Percentiles rank a stretch among this genome's conserved stretches.
Evolutionary conservation across 768 basidiomycete species (phyloP).

Genomic region (Mrakia hoshinonis): DNA sequence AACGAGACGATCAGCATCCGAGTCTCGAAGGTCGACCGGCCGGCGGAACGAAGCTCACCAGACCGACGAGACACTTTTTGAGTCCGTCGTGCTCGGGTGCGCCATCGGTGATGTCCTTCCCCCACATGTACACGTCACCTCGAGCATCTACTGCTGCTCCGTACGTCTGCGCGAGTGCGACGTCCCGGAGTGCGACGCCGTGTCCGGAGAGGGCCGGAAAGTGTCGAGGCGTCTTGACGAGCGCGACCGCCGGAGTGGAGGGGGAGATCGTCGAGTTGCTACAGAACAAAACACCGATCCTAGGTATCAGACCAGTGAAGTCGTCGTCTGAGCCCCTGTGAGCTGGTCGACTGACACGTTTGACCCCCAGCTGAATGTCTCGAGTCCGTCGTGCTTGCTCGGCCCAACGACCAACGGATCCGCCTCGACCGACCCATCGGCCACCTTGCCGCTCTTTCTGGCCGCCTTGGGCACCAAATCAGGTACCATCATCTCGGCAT

Average conservation of each 20-base stretch:
- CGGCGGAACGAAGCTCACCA: background rate
- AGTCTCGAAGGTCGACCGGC: background rate
- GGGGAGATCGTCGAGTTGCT: background rate
- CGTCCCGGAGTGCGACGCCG: conserved; percentile 22
- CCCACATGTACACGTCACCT: conserved; percentile 29
- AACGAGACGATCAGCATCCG: background rate
- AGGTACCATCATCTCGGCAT: background rate
- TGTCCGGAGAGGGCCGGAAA: conserved; percentile 20
- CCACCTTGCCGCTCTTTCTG: background rate
- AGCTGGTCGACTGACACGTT: background rate
- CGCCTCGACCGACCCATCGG: background rate
- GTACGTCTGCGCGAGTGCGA: conserved; percentile 15
- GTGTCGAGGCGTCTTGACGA: conserved; percentile 14
- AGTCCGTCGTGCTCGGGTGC: conserved; percentile 9
- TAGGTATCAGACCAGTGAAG: too few relatives aligned
- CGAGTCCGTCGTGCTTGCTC: conserved; percentile 13
- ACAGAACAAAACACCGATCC: background rate
- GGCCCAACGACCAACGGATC: background rate
- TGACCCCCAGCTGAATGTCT: conserved; percentile 12
- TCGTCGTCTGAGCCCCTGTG: too few relatives aligned
- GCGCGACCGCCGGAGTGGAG: background rate
- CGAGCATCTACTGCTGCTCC: conserved; percentile 25
- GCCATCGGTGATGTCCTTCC: conserved; percentile 20
- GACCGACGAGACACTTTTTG: conserved; percentile 20
- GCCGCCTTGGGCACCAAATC: background rate